Conservation (phyloP, 306 rosid species). For the Lathyrus tuberosus region DNA sequence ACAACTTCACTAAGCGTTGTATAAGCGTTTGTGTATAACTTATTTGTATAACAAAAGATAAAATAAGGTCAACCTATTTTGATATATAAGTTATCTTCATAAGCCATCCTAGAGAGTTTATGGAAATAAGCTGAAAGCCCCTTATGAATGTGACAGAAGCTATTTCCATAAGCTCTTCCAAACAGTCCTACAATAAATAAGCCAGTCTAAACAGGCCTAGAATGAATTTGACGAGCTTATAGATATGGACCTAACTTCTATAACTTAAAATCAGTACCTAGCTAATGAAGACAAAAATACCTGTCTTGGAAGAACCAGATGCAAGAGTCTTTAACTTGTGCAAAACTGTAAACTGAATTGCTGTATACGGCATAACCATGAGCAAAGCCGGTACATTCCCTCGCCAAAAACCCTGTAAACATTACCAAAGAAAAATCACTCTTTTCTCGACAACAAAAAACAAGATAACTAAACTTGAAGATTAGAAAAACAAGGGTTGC, state of each 20-base stretch:
- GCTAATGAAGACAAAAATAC: conserved; percentile 41
- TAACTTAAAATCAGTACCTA: background rate
- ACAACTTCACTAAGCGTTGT: no score
- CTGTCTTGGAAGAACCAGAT: conserved; percentile 85
- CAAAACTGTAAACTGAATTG: conserved; percentile 86
- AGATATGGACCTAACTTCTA: background rate
- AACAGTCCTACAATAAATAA: no score
- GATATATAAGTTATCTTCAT: no score
- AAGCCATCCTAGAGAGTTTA: no score
- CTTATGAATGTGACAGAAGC: no score
- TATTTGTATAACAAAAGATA: no score
- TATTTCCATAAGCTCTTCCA: no score
- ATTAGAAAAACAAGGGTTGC: background rate
- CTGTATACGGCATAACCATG: conserved; percentile 98
- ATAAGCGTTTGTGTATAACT: no score
- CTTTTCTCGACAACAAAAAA: background rate
- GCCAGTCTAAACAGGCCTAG: no score
- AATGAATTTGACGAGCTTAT: background rate
- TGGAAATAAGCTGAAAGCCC: no score
- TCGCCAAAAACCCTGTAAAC: conserved; percentile 91
- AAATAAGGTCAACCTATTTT: no score
- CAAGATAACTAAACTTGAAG: background rate
- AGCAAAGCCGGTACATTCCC: conserved; percentile 97
- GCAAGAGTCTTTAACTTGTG: conserved; percentile 84
- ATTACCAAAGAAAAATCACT: background rate